Base-by-base conservation (phyloP, 345 rosid species). In the Citrus unshiu region DNA sequence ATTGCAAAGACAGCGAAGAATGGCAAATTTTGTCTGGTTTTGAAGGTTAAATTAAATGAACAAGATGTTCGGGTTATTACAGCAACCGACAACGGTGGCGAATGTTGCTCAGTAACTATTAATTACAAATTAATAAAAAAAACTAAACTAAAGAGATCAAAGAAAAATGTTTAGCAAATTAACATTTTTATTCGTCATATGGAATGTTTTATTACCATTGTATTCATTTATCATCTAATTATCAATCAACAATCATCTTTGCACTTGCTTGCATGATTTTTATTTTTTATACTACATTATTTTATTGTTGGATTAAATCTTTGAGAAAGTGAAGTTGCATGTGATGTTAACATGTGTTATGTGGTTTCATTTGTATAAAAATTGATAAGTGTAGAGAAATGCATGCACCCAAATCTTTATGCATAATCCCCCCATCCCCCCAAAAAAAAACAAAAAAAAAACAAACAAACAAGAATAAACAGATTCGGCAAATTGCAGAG, bases 61-160 rank as follows among this genome's bases (percentile, higher is more conserved):
- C 81, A 71, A 79, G 81, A 82, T 77, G 68, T 65, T 72, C 76
- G 75, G 69, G 76, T 4, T 80, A 56, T 27, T 56, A 7, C 6
- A 78, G 74, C 84, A 83, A 78, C 87, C 87, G 83, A 87, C 84
- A 80, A 25, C 65, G 76, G 76, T 39, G 40, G 74, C 74, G 79
- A 82, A 85, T 83, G 88, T 80, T 80, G 84, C 75, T 79, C 70
- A 43, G 60, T 34, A 0, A 71, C 21, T 71, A 0, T 7, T 67
- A 58, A 35, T 35, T 65, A 64, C n/a, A 22, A 22, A 13, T 76
- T 46, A 67, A 64, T 57, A 46, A 64, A 4, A 5, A 74, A 21
- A 70, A 29, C 6, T 0, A 30, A 40, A 39, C 9, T 39, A 9
- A 62, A 13, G 46, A 18, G 58, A 54, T 54, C 58, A 54, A 18